Evolutionary conservation across 305 asterid genomes (phyloP), one percentile per base, ranked within the genome.

Genomic region (Fraxinus angustifolia): DNA sequence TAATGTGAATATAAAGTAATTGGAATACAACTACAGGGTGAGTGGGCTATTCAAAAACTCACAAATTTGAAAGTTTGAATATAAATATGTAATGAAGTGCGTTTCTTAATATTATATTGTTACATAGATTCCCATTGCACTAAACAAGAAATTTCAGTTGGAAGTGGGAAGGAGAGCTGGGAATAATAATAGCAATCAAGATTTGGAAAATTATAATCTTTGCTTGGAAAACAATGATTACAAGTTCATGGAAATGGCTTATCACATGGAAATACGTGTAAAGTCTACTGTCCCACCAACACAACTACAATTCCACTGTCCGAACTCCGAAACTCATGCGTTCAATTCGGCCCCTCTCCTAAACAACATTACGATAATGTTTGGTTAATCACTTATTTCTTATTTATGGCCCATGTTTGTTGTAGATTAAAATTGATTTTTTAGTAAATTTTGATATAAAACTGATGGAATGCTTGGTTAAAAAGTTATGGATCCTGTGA

Each of bases 221-320:
- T 68, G 83, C 84, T 83, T 79, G 75, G 72, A 78, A 76, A 19
- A 83, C 86, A 87, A 89, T 88, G 84, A 90, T 85, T 88, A 85
- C 84, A 26, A 77, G 26, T 80, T 79, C 89, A 83, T 78, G 45
- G 76, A 81, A 74, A 82, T 77, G 75, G 77, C 83, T 67, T n/a
- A 35, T 82, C 82, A 82, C 85, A 48, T 87, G 89, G 85, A 82
- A 84, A 80, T 78, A 85, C 88, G 89, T 88, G 90, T 78, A 89
- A 82, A 87, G 91, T 3, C 19, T 50, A 73, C 35, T 75, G 26
- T 31, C 58, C 83, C 87, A 80, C 81, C 68, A 45, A 31, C 78
- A 8, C 45, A 8, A 38, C 72, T 30, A 48, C 40, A 77, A 76
- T 74, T 50, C 62, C 75, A 31, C 79, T 81, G 26, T 50, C 48